phyloP scores from a whole-genome alignment of 495 filamentous ascomycete genomes.

The Trichoderma asperelloides region DNA sequence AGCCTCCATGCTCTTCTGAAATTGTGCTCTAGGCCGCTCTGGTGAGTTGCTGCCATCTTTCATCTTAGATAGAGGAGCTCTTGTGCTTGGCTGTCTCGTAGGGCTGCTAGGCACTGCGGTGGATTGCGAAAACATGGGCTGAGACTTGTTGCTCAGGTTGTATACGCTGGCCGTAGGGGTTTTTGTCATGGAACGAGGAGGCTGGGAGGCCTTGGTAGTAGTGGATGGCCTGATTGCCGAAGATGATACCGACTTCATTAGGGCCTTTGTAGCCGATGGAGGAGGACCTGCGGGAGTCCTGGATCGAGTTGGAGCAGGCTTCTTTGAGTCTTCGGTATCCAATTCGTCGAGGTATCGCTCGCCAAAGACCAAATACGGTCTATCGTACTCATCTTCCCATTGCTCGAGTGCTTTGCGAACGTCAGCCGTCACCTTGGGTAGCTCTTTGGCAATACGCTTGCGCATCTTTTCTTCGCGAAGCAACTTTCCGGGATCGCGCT shows the following conservation, averaged over 20 bases:
- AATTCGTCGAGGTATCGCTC: conserved; percentile 78
- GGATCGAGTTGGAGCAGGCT: conserved; percentile 35
- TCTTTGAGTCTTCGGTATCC: conserved; percentile 51
- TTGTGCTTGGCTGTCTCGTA: conserved; percentile 66
- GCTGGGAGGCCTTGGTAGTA: conserved; percentile 24
- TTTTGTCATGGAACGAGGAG: conserved; percentile 51
- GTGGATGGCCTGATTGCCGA: background rate
- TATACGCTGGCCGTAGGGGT: conserved; percentile 45
- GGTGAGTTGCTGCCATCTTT: conserved; percentile 77
- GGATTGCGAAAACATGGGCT: background rate
- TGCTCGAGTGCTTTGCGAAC: conserved; percentile 71
- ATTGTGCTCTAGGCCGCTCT: conserved; percentile 45
- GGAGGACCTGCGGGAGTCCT: conserved; percentile 67
- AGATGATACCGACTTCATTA: conserved; percentile 30
- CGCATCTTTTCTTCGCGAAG: conserved; percentile 97
- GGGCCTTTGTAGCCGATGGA: conserved; percentile 34
- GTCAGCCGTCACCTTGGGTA: conserved; percentile 82
- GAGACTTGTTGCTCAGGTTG: background rate
- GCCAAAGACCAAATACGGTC: conserved; percentile 86
- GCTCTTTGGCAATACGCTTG: conserved; percentile 88
- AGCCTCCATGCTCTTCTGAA: conserved; percentile 10
- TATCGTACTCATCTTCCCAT: conserved; percentile 91
- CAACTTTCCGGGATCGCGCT: conserved; percentile 88
- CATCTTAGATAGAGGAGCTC: conserved; percentile 70
- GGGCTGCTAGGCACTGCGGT: conserved; percentile 41